Evolutionary conservation across 208 protist genomes (phyloP), one percentile per base, ranked within the genome.

Genomic region (Crithidia thermophila): DNA sequence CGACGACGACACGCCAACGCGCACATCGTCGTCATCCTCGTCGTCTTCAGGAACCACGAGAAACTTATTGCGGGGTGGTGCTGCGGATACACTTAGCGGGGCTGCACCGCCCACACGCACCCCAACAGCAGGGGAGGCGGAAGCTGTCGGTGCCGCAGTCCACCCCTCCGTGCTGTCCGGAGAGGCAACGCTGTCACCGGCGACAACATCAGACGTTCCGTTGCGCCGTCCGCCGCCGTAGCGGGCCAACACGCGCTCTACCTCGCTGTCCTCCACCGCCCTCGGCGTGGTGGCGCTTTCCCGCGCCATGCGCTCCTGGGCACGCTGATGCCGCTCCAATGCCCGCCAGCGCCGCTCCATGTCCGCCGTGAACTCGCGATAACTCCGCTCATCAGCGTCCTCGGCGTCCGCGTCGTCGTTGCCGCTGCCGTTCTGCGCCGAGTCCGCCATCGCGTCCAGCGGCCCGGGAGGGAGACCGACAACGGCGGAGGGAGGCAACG

Each of bases 321-420:
- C 60, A 33, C 68, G 68, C 53, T 75, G 68, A 27, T 75, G 51
- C 52, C 68, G 59, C 45, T 75, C 68, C 28, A 75, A 36, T 1
- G 45, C 50, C n/a, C 60, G 68, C 68, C 68, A 75, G 21, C 68
- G 68, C 33, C 68, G 59, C 52, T 67, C 68, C 68, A 67, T 75
- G 23, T 75, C 68, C 43, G 52, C 52, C 34, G 51, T 58, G 33
- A 75, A 75, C 13, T 34, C 60, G 13, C 68, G 68, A 49, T 43
- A 67, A 23, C 59, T 58, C 9, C 60, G 68, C 28, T 67, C 68
- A 39, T 75, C 68, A 6, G 53, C 68, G 60, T 75, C 68, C n/a
- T 61, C 68, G 28, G 14, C 56, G 21, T 36, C 67, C 16, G 30
- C 59, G 46, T 20, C 36, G 25, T 57, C 33, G 16, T 45, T 39